A percentile compares a stretch with the other conserved stretches of the same genome.
These are phyloP conservation scores for Myriosclerotinia scirpicola DNA, from an alignment of 2,329 filamentous ascomycete genomes.

Conservation along the genomic window DNA sequence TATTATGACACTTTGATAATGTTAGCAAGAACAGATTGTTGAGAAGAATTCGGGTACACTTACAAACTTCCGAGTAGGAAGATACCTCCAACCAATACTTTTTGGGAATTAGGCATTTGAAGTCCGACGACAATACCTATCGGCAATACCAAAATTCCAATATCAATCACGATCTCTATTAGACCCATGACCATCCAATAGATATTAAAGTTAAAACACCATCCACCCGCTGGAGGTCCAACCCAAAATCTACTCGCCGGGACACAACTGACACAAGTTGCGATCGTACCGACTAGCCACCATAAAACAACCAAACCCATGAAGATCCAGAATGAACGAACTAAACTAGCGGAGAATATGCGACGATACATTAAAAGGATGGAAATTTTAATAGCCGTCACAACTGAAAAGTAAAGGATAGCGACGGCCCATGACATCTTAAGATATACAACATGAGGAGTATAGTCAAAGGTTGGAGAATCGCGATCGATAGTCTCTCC, in stretches of 20 bases:
- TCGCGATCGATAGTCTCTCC: conserved; percentile 23
- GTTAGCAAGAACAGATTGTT: not conserved
- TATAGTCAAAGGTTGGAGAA: conserved; percentile 19
- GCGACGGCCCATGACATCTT: conserved; percentile 7
- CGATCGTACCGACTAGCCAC: conserved; percentile 18
- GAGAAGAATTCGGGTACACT: not conserved
- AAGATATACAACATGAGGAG: conserved; percentile 16
- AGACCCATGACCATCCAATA: conserved; percentile 20
- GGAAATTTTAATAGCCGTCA: conserved; percentile 22
- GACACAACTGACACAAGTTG: conserved; percentile 12
- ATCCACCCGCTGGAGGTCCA: conserved; percentile 12
- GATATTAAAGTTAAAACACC: conserved; percentile 24
- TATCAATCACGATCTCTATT: conserved; percentile 19
- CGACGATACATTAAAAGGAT: conserved; percentile 23
- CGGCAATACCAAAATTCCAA: conserved; percentile 17
- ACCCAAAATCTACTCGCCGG: conserved; percentile 16
- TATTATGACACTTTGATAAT: conserved; percentile 22
- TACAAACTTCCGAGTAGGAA: conserved; percentile 23
- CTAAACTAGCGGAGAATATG: conserved; percentile 9
- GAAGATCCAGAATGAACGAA: not conserved
- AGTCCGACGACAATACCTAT: conserved; percentile 12
- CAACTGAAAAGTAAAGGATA: conserved; percentile 18
- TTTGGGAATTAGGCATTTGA: conserved; percentile 17
- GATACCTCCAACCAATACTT: conserved; percentile 18
- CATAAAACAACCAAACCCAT: not conserved